phyloP scores from a whole-genome alignment of 108 stramenopile species.

The Nitzschia palea region DNA sequence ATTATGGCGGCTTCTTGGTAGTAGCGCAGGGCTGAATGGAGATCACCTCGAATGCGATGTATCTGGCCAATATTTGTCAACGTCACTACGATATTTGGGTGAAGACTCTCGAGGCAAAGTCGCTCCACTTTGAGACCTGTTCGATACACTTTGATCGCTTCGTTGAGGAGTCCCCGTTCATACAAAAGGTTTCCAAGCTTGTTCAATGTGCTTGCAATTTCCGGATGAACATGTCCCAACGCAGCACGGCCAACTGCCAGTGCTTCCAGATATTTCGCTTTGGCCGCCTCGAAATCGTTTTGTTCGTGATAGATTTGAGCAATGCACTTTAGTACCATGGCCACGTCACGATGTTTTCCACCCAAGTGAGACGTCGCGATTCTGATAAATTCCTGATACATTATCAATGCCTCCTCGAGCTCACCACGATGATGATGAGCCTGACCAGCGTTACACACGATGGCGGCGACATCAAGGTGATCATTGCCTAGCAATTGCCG shows the following conservation, averaged over 20 bases:
- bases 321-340: slow-evolving; percentile 63
- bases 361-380: slow-evolving; percentile 40
- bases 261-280: slow-evolving; percentile 32
- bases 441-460: slow-evolving; percentile 63
- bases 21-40: slow-evolving; percentile 30
- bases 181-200: slow-evolving; percentile 68
- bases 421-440: slow-evolving; percentile 57
- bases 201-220: slow-evolving; percentile 62
- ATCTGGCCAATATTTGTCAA: slow-evolving; percentile 74
- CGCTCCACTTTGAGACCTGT: slow-evolving; percentile 67
- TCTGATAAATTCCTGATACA: slow-evolving; percentile 46
- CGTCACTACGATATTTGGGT: slow-evolving; percentile 62
- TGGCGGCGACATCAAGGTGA: slow-evolving; percentile 61
- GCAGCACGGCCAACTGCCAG: slow-evolving; percentile 41
- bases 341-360: slow-evolving; percentile 48
- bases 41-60: slow-evolving; percentile 44
- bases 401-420: slow-evolving; percentile 46
- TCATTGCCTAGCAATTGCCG: slow-evolving; percentile 36
- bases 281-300: slow-evolving; percentile 48
- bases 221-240: slow-evolving; percentile 50
- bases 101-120: slow-evolving; percentile 39
- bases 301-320: slow-evolving; percentile 64
- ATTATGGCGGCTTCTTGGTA: slow-evolving; percentile 51
- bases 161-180: slow-evolving; percentile 51
- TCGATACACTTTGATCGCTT: slow-evolving; percentile 46